Conservation (phyloP, 805 yeast genomes). For the Teunomyces stri region DNA sequence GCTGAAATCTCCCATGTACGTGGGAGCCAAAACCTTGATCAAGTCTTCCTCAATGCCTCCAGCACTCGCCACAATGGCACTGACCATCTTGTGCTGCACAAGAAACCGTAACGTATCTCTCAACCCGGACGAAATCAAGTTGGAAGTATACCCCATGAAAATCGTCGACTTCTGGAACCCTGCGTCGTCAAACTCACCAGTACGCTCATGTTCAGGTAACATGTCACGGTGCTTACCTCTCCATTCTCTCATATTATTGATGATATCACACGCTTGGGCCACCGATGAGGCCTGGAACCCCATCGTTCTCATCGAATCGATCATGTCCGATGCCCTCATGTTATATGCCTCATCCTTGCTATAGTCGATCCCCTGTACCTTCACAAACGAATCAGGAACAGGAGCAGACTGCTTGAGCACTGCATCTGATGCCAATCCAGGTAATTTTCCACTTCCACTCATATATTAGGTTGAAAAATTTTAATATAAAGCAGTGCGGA, state of each 20-base stretch:
- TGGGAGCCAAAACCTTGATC: slow-evolving; percentile 94
- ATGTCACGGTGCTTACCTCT: slow-evolving; percentile 75
- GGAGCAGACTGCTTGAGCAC: slow-evolving; percentile 85
- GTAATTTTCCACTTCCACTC: slow-evolving; percentile 31
- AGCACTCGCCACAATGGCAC: slow-evolving; percentile 94
- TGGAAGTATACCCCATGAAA: slow-evolving; percentile 95
- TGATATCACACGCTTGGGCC: slow-evolving; percentile 86
- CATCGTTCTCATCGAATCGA: slow-evolving; percentile 86
- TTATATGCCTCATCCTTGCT: slow-evolving; percentile 71
- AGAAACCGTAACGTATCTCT: slow-evolving; percentile 86
- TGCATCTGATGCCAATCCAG: slow-evolving; percentile 83
- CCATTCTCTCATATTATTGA: slow-evolving; percentile 91
- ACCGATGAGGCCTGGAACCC: slow-evolving; percentile 95
- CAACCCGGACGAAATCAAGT: slow-evolving; percentile 89
- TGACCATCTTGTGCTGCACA: slow-evolving; percentile 91
- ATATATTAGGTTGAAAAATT: slow-evolving; percentile 7
- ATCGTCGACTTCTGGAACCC: slow-evolving; percentile 86
- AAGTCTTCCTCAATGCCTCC: slow-evolving; percentile 98
- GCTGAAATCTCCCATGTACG: slow-evolving; percentile 88
- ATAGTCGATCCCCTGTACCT: slow-evolving; percentile 89
- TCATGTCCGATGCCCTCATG: slow-evolving; percentile 75
- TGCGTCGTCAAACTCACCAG: slow-evolving; percentile 73
- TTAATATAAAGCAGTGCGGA: background rate
- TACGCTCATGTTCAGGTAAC: slow-evolving; percentile 61
- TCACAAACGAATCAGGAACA: slow-evolving; percentile 74